These are phyloP conservation scores for Hysterium pulicare DNA, from an alignment of 2,329 filamentous ascomycete species.

Conservation along the genomic window DNA sequence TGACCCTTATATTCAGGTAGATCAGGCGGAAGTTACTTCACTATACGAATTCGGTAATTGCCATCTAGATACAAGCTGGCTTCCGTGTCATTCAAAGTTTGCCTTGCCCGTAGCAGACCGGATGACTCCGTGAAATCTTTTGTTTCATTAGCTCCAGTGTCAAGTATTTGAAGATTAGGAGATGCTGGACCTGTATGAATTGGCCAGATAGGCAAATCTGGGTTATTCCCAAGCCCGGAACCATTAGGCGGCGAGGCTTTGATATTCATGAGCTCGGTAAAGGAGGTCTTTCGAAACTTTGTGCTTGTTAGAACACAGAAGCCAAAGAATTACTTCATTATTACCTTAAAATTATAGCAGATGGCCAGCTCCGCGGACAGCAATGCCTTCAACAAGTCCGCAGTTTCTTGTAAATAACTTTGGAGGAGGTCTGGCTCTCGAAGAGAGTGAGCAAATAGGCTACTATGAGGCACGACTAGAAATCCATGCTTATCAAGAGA, in stretches of 20 bases:
- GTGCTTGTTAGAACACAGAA: too few relatives aligned
- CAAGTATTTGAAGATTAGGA: too few relatives aligned
- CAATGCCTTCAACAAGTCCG: not conserved
- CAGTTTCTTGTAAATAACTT: not conserved
- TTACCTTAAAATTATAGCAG: not conserved
- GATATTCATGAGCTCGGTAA: not conserved
- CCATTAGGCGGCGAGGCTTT: not conserved
- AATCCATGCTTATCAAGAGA: not conserved
- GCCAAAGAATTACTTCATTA: not conserved
- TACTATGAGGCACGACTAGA: not conserved
- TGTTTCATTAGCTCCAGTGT: not conserved
- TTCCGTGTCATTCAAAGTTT: not conserved
- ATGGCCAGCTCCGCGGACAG: not conserved
- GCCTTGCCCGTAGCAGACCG: not conserved
- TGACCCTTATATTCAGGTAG: too few relatives aligned
- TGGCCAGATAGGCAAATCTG: not conserved
- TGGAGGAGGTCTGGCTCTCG: not conserved
- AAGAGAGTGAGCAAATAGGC: not conserved
- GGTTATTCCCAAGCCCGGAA: not conserved
- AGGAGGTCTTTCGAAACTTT: not conserved
- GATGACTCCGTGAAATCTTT: not conserved
- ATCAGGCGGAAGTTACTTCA: not conserved
- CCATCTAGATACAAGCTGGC: not conserved
- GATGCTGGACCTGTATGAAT: not conserved
- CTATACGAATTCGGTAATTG: not conserved